Evolutionary conservation across 192 early-diverging fungal genomes (phyloP), one percentile per base, ranked within the genome.

Genomic region (Irineochytrium annulatum): DNA sequence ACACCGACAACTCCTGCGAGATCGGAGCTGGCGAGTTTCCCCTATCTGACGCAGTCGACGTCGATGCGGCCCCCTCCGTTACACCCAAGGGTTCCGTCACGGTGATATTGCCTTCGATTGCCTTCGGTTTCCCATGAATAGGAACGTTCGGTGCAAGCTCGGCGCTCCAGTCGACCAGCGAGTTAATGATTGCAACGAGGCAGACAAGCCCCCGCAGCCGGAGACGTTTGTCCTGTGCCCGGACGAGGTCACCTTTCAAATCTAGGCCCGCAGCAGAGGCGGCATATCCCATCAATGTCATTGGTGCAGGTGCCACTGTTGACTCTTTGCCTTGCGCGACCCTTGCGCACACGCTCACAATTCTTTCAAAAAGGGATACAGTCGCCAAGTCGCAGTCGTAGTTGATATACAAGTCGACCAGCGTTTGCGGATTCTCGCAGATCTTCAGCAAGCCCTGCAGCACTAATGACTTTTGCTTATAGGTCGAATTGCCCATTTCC

Each of bases 401-500:
- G 57, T 86, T 86, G 41, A 86, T 16, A 52, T 80, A 86, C 26
- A 84, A 43, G 60, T 86, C 84, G 19, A 70, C 74, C 0, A 86
- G 58, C 3, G 74, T 78, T 70, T 84, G 74, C 22, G 82, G 77
- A 55, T 78, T 68, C 43, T 79, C 77, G 27, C 71, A 73, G 32
- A 84, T 76, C 55, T 84, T 82, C 31, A 74, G 55, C 39, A 84
- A 57, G 4, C 68, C 69, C 57, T 83, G 77, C 57, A 86, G 52
- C 31, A 86, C 74, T 41, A 76, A 69, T 2, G 62, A 41, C 53
- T 83, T 83, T 54, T 86, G 84, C 59, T 74, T 72, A 49, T 71
- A 73, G 5, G 79, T 78, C 20, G 76, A 69, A 46, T 80, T 81
- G 8, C 75, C 74, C 77, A 84, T 85, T 59, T 85, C 84, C 31